Evolutionary conservation across 148 eudicot genomes (phyloP), one percentile per base, ranked within the genome.

Genomic region (Selenicereus undatus): DNA sequence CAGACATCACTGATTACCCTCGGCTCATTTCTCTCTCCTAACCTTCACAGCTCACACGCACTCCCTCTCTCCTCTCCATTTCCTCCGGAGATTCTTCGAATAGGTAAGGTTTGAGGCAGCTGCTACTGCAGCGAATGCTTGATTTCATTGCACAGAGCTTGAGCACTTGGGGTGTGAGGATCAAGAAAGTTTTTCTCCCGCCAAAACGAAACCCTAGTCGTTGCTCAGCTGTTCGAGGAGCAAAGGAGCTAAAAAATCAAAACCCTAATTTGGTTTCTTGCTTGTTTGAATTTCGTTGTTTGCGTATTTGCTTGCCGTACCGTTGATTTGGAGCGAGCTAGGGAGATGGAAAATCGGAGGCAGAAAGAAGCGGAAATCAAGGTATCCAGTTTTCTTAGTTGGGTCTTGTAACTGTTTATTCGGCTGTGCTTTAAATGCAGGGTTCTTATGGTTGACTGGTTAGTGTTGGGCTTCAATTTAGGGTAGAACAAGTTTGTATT

Each of bases 271-370:
- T 39, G 27, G 9, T 32, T 14, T 26, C 56, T n/a, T 20, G 29
- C 20, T 29, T 16, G 77, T n/a, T 52, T 9, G 1, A 10, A 21
- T 75, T 75, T 74, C 18, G 20, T 74, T 4, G 30, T 12, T 50
- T 10, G 50, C 32, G 35, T 3, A 51, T 4, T 32, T 26, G 64
- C 11, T 52, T 75, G 29, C 12, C 0, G 29, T 73, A 27, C 24
- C 35, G 30, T 73, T 45, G 76, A 43, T 73, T 73, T 29, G 64
- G 73, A 35, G 54, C 27, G 58, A 81, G 73, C 30, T 71, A 0
- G 13, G 2, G 71, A 9, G 64, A 82, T 82, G 84, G 84, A 82
- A 24, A 82, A 70, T 82, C 84, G 84, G 7, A 76, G 35, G 32
- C 76, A 35, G 20, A 82, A 76, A 76, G 80, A 82, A 48, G 54